Base-by-base conservation (phyloP, 2,329 filamentous ascomycete genomes). In the Fusarium austroafricanum region DNA sequence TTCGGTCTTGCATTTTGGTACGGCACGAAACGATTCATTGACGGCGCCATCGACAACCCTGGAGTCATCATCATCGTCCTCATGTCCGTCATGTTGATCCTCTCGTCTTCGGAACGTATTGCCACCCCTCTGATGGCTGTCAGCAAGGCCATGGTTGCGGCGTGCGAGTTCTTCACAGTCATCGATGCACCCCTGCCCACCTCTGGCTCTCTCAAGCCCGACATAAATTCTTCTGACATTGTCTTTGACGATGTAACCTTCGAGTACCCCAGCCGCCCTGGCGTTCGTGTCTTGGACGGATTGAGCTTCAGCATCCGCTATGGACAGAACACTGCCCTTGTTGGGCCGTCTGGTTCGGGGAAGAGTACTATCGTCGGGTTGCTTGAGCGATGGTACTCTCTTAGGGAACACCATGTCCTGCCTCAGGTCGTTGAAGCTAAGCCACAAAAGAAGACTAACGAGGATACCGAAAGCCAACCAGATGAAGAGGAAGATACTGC, bases 301-400 rank as follows among this genome's bases (percentile, higher is more conserved):
- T 75, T 91, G 5, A 83, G 82, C 63, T 76, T 90, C 8, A 79
- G 74, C 1, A 84, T 91, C 47, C 79, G 82, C 38, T 82, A 84
- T 6, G 87, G 88, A 5, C 87, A 89, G 66, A 83, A 87, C 3
- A 91, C 89, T 0, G 90, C 90, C 2, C 88, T 92, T 21, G 89
- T 92, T 12, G 90, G 90, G 0, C 84, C 89, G 0, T 90, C 88
- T 2, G 90, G 90, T 0, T 87, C 84, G 3, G 90, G 90, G 0
- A 93, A 92, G 74, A 90, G 87, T 51, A 92, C 90, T 0, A 86
- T 92, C 12, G 85, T 92, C 0, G 88, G 87, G 0, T 77, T 92
- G 3, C 77, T 92, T 4, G 88, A 92, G 71, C 81, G 89, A 9
- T 92, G 89, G 88, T 92, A 92, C 67, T 71, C 64, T 5, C 26